Evolutionary conservation across 768 basidiomycete genomes (phyloP), one percentile per base, ranked within the genome.

Genomic region (Leccinum subgranulosum): DNA sequence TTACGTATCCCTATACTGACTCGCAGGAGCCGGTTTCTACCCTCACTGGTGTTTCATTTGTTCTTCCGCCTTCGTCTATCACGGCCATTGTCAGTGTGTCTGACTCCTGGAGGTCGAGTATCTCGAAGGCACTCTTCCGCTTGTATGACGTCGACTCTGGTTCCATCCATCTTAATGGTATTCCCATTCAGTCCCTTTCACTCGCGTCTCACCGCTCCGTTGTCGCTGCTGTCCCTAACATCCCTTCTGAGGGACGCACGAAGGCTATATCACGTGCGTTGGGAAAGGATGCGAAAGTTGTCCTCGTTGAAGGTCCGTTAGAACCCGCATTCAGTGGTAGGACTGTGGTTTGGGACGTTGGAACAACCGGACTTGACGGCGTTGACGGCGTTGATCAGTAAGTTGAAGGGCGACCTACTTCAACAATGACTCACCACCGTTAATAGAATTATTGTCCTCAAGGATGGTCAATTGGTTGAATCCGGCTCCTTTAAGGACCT

Each of bases 181-280:
- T 90, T 65, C 91, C 97, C 64, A 90, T 98, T 54, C 85, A 89
- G 33, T 84, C 94, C 57, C 83, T 98, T 6, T 94, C 93, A 0
- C 92, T 95, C 67, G 74, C 79, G 31, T 89, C 87, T 54, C 73
- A 97, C 21, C 81, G 94, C 31, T 33, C 84, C 60, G 82, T 89
- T 0, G 92, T 98, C 58, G 93, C 94, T 17, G 90, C 94, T 25
- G 91, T 98, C 2, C 94, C 96, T 1, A 92, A 97, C 68, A 92
- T 93, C 63, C 80, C 23, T 34, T 21, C 62, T 7, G 69, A 66
- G 34, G 53, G 43, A 10, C 70, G 69, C n/a, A 25, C 55, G 6
- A 61, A 57, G 45, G 69, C 67, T 33, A 4, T 70, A 21, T 66
- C 69, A 1, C 69, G 59, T 53, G 69, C 64, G 21, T 52, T 64